Percentiles rank a stretch among this genome's conserved stretches.
phyloP scores from a whole-genome alignment of 345 rosid species.

The Brassica napus region DNA sequence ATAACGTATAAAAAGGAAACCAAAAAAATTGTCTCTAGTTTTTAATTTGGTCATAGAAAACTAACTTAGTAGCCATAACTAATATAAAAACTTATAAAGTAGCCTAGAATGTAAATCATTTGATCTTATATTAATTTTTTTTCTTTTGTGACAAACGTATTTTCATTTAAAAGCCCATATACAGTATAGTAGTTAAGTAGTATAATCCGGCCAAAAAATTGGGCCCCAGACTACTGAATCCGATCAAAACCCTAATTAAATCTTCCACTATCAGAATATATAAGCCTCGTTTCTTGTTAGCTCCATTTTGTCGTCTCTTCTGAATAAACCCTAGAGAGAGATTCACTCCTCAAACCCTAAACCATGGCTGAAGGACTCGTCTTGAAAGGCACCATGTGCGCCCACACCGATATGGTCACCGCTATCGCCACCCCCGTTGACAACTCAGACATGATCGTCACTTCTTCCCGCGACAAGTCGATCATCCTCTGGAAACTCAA shows the following conservation, averaged over 20 bases:
- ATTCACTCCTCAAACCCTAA: background rate
- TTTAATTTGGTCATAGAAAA: no score
- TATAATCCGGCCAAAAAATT: background rate
- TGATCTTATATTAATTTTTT: no score
- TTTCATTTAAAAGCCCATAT: conserved; percentile 1
- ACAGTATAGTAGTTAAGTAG: background rate
- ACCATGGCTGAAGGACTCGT: conserved; percentile 65
- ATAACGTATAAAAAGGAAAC: no score
- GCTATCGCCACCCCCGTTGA: conserved; percentile 88
- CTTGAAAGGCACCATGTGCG: conserved; percentile 75
- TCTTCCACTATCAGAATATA: background rate
- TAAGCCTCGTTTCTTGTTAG: background rate
- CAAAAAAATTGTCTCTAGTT: no score
- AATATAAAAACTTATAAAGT: no score
- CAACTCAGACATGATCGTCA: conserved; percentile 77
- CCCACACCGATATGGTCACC: conserved; percentile 92
- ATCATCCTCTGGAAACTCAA: conserved; percentile 82
- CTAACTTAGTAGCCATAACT: no score
- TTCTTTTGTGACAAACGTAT: background rate
- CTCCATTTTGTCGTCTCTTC: conserved; percentile 14
- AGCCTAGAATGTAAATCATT: no score
- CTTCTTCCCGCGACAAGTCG: conserved; percentile 89
- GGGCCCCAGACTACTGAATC: background rate
- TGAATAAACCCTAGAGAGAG: background rate
- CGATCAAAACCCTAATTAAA: conserved; percentile 18